Base-by-base conservation (phyloP, 1,284 basidiomycete genomes). In the Mycena citricolor region DNA sequence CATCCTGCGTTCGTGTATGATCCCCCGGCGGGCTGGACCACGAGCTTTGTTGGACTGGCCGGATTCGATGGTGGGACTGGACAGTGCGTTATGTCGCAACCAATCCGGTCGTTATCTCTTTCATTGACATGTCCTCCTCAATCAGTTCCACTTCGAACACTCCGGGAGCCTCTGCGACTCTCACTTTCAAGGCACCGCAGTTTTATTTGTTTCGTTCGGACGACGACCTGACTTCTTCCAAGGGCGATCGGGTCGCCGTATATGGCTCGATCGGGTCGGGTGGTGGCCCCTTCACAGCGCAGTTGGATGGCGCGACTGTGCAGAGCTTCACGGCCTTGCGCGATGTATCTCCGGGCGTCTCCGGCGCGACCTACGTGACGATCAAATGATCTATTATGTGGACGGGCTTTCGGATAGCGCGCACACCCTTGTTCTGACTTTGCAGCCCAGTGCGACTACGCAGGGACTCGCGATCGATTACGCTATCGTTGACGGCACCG, bases 181-280 rank as follows among this genome's bases (percentile, higher is more conserved):
- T 38, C 8, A 38, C 16, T 8, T 38, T 38, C 23, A 8, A 14
- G 7, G 36, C 29, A 26, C 36, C n/a, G 21, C 16, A 16, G 6
- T 21, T 8, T 14, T 11, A 13, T 33, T 33, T 8, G 7, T 8
- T 38, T 25, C 4, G 5, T 11, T 5, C 36, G 29, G 25, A 14
- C 31, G 8, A 32, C 31, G 36, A 38, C 13, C 5, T 14, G 20
- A 38, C 4, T 8, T 17, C 16, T 17, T 20, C 14, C 12, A 14
- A 48, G 39, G 46, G 46, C n/a, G 46, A 48, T 12, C 39, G 46
- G 7, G 46, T 48, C 8, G 46, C 40, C 3, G n/a, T 48, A 12
- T 48, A 48, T n/a, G 46, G 46, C 1, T 34, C 40, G 2, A 39
- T 43, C 10, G 46, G 46, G 8, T 5, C 25, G 6, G 31, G 34